Percentiles rank a stretch among this genome's conserved stretches.
These are phyloP conservation scores for Beauveria rudraprayagi DNA, from an alignment of 2,329 filamentous ascomycete genomes.

Conservation along the genomic window DNA sequence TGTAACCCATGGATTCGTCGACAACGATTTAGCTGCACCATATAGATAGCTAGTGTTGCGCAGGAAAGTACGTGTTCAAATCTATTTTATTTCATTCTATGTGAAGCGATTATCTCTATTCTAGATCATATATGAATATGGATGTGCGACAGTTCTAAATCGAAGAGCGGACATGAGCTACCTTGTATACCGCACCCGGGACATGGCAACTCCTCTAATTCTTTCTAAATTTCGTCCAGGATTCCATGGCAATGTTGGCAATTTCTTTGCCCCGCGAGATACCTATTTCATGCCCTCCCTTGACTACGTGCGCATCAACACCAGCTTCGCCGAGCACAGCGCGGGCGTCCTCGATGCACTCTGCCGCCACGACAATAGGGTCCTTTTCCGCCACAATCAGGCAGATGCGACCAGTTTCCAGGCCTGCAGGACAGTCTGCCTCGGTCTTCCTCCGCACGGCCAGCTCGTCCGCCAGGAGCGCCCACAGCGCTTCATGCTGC, in stretches of 20 bases:
- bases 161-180: too few species aligned
- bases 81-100: too few species aligned
- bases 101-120: too few species aligned
- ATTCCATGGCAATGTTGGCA: conserved; percentile 32
- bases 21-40: too few species aligned
- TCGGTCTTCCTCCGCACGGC: conserved; percentile 16
- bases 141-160: too few species aligned
- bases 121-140: too few species aligned
- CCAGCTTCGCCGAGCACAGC: conserved; percentile 48
- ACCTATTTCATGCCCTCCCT: conserved; percentile 63
- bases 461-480: conserved; percentile 42
- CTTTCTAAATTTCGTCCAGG: conserved; percentile 21
- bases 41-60: too few species aligned
- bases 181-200: too few species aligned
- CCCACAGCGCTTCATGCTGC: conserved; percentile 51
- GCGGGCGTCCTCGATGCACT: conserved; percentile 54
- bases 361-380: conserved; percentile 56
- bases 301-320: conserved; percentile 47
- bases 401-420: conserved; percentile 44
- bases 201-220: background rate
- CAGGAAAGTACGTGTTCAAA: too few species aligned
- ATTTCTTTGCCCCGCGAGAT: conserved; percentile 53
- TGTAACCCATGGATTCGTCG: too few species aligned
- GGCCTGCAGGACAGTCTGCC: conserved; percentile 24
- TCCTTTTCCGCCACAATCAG: conserved; percentile 61